phyloP scores from a whole-genome alignment of 176 grass and related monocot species.

The Hordeum vulgare region DNA sequence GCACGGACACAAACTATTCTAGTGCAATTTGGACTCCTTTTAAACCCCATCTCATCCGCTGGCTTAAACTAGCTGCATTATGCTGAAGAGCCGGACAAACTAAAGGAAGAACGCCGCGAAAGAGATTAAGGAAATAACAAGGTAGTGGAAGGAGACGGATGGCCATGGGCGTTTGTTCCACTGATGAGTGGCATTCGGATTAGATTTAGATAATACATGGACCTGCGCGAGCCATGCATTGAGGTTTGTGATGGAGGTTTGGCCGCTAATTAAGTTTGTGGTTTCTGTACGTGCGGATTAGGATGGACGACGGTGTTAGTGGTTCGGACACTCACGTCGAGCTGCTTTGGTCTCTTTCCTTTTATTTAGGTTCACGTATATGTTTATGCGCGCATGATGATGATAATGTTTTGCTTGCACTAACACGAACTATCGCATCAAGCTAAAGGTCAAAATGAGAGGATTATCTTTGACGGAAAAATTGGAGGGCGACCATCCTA shows the following conservation, averaged over 20 bases:
- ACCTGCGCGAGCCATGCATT: constrained; percentile 8
- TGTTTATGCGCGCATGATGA: constrained; percentile 5
- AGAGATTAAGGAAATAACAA: background rate
- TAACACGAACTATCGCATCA: constrained; percentile 11
- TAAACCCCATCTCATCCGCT: background rate
- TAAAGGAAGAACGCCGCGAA: constrained; percentile 3
- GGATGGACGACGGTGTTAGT: constrained; percentile 36
- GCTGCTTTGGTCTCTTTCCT: constrained; percentile 9
- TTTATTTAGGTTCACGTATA: constrained; percentile 1
- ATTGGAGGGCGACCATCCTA: background rate
- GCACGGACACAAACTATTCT: constrained; percentile 9
- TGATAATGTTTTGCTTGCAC: constrained; percentile 32
- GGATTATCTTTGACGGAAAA: background rate
- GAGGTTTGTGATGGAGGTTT: constrained; percentile 28
- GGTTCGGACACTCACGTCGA: constrained; percentile 35
- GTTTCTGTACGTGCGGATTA: constrained; percentile 32
- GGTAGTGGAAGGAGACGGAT: constrained; percentile 18
- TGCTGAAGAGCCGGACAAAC: constrained; percentile 13
- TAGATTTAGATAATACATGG: constrained; percentile 21
- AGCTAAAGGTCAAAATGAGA: background rate
- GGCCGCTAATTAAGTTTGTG: constrained; percentile 17
- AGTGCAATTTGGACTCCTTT: constrained; percentile 15
- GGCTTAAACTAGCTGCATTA: constrained; percentile 25
- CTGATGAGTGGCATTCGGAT: constrained; percentile 32
- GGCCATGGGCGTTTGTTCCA: constrained; percentile 27